Evolutionary conservation across 345 rosid species (phyloP).

Genomic region (Lumnitzera littorea): DNA sequence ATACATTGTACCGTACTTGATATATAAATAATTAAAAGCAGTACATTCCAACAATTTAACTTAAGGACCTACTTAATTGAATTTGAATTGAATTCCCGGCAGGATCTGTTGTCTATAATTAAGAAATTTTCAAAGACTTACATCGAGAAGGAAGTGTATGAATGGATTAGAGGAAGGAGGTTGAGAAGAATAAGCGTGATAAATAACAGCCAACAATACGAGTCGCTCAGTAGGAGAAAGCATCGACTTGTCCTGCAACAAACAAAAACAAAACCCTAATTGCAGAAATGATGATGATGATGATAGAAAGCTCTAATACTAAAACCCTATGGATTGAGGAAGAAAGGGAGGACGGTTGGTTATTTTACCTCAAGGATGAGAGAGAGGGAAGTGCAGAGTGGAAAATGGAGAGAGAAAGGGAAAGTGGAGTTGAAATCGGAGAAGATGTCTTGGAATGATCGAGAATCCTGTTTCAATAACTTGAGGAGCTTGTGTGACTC

Average conservation of each 20-base stretch:
- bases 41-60: no score
- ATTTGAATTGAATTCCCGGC: background rate
- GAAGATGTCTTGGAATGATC: constrained; percentile 40
- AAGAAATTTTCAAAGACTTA: constrained; percentile 23
- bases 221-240: constrained; percentile 62
- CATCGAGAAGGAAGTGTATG: constrained; percentile 41
- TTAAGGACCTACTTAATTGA: background rate
- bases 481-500: constrained; percentile 40
- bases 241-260: constrained; percentile 46
- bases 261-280: constrained; percentile 1
- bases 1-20: no score
- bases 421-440: constrained; percentile 54
- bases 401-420: constrained; percentile 30
- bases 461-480: constrained; percentile 46
- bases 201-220: constrained; percentile 56
- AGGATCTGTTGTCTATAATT: background rate
- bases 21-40: no score
- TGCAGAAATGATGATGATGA: background rate
- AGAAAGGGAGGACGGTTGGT: background rate
- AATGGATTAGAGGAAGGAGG: constrained; percentile 57
- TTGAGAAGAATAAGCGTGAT: constrained; percentile 51
- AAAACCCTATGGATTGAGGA: background rate
- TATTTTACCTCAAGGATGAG: constrained; percentile 46
- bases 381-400: constrained; percentile 48
- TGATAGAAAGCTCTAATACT: background rate